Evolutionary conservation across 179 eudicot genomes (phyloP), one percentile per base, ranked within the genome.

Genomic region (Beta corolliflora): DNA sequence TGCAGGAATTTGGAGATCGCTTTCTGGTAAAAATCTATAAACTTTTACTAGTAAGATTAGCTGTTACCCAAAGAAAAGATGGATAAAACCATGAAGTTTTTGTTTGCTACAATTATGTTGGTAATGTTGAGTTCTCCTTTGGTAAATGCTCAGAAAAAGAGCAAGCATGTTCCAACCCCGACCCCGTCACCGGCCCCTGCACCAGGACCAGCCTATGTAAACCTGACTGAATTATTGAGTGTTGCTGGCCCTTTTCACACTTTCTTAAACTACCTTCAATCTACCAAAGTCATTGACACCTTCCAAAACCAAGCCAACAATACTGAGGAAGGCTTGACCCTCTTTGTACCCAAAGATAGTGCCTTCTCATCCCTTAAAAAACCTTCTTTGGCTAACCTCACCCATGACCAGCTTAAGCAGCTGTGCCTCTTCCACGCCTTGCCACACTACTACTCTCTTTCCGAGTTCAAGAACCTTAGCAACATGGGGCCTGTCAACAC

Each of bases 211-310:
- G 89, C 76, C 45, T 79, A 80, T 31, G 94, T 88, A 15, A 96
- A 96, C 93, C 83, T 96, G 48, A 94, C 97, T 5, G 80, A 88
- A 2, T 77, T 96, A n/a, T 95, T 96, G 21, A 86, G 88, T 25
- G 93, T 91, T 0, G 97, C 98, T 1, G 99, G 99, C 71, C 99
- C 99, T 7, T 94, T 87, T 86, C 86, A 83, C 71, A 96, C 91
- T 41, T 96, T 94, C 88, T 88, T 94, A 14, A 73, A 78, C 79
- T 92, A 89, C 86, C 91, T 93, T 9, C 60, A 89, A 75, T 84
- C 94, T 18, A 91, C 94, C n/a, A 90, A 93, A 82, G 92, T 90
- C 71, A 82, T 96, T 21, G 89, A 92, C 14, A 94, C 97, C 18
- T 84, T 94, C 55, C 97, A 96, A 86, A 88, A 85, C 89, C 96